Percentiles rank a stretch among this genome's conserved stretches.
Conservation (phyloP, 1,284 basidiomycete species). For the Trichosporon faecale region DNA sequence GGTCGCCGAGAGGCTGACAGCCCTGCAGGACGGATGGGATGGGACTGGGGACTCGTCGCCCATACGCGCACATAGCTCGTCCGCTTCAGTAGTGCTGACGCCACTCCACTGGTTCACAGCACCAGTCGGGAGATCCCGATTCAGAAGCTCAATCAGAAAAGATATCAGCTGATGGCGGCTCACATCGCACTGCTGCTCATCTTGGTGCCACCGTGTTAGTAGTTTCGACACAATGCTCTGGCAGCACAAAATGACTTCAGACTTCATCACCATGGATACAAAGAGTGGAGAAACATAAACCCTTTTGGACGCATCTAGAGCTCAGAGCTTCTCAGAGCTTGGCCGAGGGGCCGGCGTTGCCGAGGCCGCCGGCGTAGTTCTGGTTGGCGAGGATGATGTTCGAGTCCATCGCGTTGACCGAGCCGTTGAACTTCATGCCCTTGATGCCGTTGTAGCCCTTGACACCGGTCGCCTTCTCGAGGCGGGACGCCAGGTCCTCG, state of each 20-base stretch:
- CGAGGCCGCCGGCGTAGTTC: not conserved
- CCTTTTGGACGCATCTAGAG: constrained; percentile 1
- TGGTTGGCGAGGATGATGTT: constrained; percentile 5
- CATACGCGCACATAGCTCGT: no score
- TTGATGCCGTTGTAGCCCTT: constrained; percentile 51
- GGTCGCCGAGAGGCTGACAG: no score
- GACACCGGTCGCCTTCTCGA: constrained; percentile 68
- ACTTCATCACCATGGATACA: constrained; percentile 5
- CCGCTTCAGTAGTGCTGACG: no score
- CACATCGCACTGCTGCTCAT: no score
- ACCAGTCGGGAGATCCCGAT: no score
- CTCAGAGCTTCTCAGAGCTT: not conserved
- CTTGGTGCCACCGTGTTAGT: no score
- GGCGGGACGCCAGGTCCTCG: constrained; percentile 66
- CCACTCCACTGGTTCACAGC: no score
- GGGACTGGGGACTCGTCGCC: no score
- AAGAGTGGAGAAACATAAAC: constrained; percentile 11
- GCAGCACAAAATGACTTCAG: not conserved
- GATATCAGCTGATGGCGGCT: no score
- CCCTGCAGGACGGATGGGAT: no score
- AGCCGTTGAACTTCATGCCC: constrained; percentile 62
- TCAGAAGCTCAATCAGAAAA: no score
- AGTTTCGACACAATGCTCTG: no score
- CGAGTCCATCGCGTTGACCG: constrained; percentile 31
- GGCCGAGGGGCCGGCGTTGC: constrained; percentile 4